Base-by-base conservation (phyloP, 1,284 basidiomycete species). In the Cryptococcus maquisensis region DNA sequence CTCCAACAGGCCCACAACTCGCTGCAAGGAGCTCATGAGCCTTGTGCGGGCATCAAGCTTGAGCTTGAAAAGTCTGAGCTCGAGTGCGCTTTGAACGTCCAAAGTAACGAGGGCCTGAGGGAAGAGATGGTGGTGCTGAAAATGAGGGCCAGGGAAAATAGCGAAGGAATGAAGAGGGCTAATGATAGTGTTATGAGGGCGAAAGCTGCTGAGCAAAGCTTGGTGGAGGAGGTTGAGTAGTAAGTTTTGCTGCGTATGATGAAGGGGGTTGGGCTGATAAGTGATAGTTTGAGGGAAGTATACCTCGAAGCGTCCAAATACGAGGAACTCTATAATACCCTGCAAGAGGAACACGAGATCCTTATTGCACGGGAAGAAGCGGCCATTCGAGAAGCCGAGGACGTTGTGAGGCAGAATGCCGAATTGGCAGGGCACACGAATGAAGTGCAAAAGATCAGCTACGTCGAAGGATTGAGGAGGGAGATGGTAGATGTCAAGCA, bases 171-270 rank as follows among this genome's bases (percentile, higher is more conserved):
- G 51, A 65, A 61, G 45, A 52, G 59, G 48, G 67, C 63, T 2
- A 64, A 67, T 46, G 69, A 69, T 13, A 36, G 52, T 43, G 59
- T 57, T 8, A 45, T 47, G 45, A 51, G 69, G 52, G 44, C 52
- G 23, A 60, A 67, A 41, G 45, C 60, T 35, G 69, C 72, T 2
- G 65, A 68, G 32, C 57, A 59, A 12, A 61, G 65, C 15, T 45
- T 73, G 51, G 68, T 68, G 24, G 64, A 68, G 49, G 71, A 74
- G 45, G 55, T 72, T 7, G 49, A 60, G 37, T 51, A 60, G 72
- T 74, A 51, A 64, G 72, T 65, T n/a, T 15, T 16, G 12, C 15
- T 8, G 20, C 16, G 23, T 43, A 15, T 32, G n/a, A 21, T 21
- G 23, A 23, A 20, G 7, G 15, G n/a, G 9, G 21, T 32, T 20